phyloP scores from a whole-genome alignment of 352 stramenopile genomes.

The Thraustochytrium aureum region DNA sequence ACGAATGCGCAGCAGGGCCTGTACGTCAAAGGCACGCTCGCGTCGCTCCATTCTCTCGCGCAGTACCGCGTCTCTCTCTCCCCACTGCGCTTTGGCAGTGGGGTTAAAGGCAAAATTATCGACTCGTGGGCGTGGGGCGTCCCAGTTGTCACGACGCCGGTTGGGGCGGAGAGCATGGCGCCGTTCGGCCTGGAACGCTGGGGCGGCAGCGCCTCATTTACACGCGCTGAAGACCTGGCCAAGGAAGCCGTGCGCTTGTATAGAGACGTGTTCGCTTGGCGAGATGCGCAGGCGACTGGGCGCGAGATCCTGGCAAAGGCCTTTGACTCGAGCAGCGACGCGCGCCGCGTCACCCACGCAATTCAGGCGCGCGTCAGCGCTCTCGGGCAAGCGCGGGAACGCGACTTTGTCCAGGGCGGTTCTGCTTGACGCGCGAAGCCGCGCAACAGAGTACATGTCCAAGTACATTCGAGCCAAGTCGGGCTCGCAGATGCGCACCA shows the following conservation, averaged over 20 bases:
- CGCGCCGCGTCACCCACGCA: not conserved
- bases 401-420: not conserved
- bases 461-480: not conserved
- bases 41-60: constrained; percentile 69
- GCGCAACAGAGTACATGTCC: not conserved
- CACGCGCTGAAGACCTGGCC: not conserved
- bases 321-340: not conserved
- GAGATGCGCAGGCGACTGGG: not conserved
- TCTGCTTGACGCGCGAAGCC: not conserved
- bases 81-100: constrained; percentile 84
- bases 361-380: not conserved
- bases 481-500: no score
- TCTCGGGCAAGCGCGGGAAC: not conserved
- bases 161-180: constrained; percentile 80
- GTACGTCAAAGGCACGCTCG: constrained; percentile 73
- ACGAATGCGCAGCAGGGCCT: constrained; percentile 59
- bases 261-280: not conserved
- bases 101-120: constrained; percentile 93
- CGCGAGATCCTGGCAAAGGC: not conserved
- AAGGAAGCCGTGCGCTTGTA: not conserved
- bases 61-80: constrained; percentile 74
- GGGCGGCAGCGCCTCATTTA: not conserved
- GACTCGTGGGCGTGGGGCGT: constrained; percentile 85
- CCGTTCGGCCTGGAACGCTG: constrained; percentile 16
- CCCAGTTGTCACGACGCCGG: constrained; percentile 78